Base-by-base conservation (phyloP, 129 eudicot genomes). In the Tagetes patula region DNA sequence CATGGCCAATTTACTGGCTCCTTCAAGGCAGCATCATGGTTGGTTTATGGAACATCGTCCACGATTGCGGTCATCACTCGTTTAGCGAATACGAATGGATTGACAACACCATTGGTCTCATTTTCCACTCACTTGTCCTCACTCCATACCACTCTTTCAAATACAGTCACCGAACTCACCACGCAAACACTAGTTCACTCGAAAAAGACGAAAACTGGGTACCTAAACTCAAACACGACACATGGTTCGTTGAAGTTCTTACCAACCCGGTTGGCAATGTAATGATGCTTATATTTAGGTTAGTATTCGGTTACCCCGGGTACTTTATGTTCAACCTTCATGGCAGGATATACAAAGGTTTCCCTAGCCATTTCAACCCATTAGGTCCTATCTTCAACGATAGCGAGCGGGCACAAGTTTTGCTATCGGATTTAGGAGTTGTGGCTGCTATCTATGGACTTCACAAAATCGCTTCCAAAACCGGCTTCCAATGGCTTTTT, bases 301-400 rank as follows among this genome's bases (percentile, higher is more conserved):
- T 83, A 4, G 39, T 69, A 14, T 69, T 82, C 8, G 87, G 89
- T 2, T 85, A 80, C 75, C 85, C 85, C 0, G 64, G 80, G 56
- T 85, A 85, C 82, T 75, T 85, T 6, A 47, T 77, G 9, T 82
- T 82, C 66, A 82, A 85, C 33, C 80, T 82, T 64, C 77, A 83
- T 6, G 90, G 87, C 1, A 74, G 78, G 48, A 59, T 63, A 1
- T 82, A 77, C 62, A 72, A 82, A 11, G 73, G 77, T 0, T 75
- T 75, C 63, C 70, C 84, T 0, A 69, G 71, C 48, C 84, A 82
- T 53, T 73, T 77, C 33, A 71, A 82, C 75, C 82, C 82, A 0
- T 9, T 64, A 8, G 67, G 85, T 30, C 82, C 85, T 3, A 82
- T 82, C 33, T 82, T 71, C 63, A 71, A 70, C 31, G 65, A 77